Conservation (phyloP, 768 basidiomycete genomes). For the Lanmaoa pseudosensibilis region DNA sequence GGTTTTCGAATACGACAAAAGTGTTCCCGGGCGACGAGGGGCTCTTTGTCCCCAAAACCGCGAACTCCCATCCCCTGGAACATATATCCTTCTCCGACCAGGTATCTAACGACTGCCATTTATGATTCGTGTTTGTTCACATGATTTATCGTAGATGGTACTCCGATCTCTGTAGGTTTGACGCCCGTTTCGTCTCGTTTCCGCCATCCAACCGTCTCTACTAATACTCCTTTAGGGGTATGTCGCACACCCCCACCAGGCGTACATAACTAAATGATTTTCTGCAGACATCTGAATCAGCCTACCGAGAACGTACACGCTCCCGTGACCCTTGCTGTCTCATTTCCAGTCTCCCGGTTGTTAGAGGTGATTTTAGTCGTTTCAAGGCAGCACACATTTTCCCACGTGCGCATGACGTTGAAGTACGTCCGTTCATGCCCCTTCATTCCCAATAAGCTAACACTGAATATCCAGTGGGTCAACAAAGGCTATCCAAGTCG, state of each 20-base stretch:
- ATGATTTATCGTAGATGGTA: background rate
- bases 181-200: background rate
- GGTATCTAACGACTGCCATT: background rate
- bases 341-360: background rate
- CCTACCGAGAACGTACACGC: background rate
- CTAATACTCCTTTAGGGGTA: background rate
- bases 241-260: background rate
- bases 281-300: background rate
- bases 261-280: background rate
- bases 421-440: background rate
- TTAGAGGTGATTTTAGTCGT: background rate
- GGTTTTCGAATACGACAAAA: background rate
- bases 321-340: background rate
- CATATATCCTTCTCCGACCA: background rate
- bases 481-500: conserved; percentile 17
- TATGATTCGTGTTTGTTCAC: background rate
- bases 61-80: background rate
- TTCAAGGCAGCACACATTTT: conserved; percentile 18
- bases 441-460: background rate
- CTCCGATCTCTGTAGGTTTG: background rate
- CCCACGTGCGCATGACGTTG: conserved; percentile 26
- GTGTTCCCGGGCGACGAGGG: background rate
- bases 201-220: background rate
- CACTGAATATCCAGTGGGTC: conserved; percentile 23
- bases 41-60: background rate